Evolutionary conservation across 768 basidiomycete species (phyloP), one percentile per base, ranked within the genome.

Genomic region (Termitomyces sp.): DNA sequence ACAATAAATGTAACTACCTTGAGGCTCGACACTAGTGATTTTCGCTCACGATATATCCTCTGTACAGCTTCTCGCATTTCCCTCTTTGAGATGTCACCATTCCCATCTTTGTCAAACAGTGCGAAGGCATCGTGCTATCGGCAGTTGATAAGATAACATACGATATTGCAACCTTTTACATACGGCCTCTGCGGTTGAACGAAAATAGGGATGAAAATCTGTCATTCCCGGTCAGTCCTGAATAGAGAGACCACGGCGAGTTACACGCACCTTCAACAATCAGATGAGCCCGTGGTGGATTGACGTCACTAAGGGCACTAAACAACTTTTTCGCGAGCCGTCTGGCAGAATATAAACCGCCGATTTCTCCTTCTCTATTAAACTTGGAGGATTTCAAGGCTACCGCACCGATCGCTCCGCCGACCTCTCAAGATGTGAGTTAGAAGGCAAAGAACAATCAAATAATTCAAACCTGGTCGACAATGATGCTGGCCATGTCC

Each of bases 11-110:
- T 23, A 19, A 15, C 51, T 9, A 82, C 88, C 75, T 90, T 90
- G 38, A 92, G 75, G 62, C 86, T 81, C 19, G 86, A 76, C 3
- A 79, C 82, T 37, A 92, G 71, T 0, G 87, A 76, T 65, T 88
- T 91, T 17, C 89, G 80, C 67, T 92, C 89, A 48, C 80, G 76
- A 64, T 92, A 92, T 45, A 91, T 90, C 38, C 88, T 74, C 60
- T 88, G 86, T 7, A 92, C 89, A 1, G 86, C 87, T 64, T 89
- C 87, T 35, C 90, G 80, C 88, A 91, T 92, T 69, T 92, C 90
- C 19, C 73, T 75, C 66, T 84, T 90, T 2, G 76, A 78, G 47
- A 91, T 86, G 62, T 91, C 89, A 10, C 89, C 90, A 63, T 92
- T 92, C n/a, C 78, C 84, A 66, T 91, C 89, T 66, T 85, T 87